These are phyloP conservation scores for Canavalia ensiformis DNA, from an alignment of 306 rosid genomes.

Conservation along the genomic window DNA sequence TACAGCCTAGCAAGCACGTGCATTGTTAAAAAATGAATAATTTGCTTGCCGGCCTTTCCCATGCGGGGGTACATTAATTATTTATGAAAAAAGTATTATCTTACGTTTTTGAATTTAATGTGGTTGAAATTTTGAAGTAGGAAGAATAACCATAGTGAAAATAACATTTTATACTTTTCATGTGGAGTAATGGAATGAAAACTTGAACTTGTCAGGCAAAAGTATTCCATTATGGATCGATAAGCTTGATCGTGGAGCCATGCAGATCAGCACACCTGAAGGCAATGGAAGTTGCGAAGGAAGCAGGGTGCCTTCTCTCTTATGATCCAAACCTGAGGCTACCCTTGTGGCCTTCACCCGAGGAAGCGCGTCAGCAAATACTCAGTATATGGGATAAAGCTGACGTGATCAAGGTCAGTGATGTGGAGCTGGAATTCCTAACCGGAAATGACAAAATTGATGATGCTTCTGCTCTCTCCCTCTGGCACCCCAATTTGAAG, in stretches of 20 bases:
- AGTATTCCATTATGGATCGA: constrained; percentile 91
- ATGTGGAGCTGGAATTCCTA: constrained; percentile 87
- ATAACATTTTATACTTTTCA: neutral
- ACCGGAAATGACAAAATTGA: constrained; percentile 76
- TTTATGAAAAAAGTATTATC: neutral
- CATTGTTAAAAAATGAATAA: constrained; percentile 24
- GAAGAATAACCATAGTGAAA: neutral
- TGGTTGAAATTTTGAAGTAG: neutral
- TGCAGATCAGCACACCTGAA: constrained; percentile 94
- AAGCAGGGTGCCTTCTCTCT: constrained; percentile 88
- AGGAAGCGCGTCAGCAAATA: constrained; percentile 89
- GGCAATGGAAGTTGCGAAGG: constrained; percentile 90
- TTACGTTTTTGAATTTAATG: neutral
- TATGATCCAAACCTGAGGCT: constrained; percentile 89
- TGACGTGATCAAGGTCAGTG: constrained; percentile 88
- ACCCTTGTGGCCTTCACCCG: constrained; percentile 80
- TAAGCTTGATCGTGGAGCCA: constrained; percentile 98
- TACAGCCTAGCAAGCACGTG: constrained; percentile 37
- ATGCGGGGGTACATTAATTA: neutral
- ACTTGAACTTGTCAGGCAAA: constrained; percentile 70
- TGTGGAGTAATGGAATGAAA: neutral
- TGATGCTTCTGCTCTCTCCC: constrained; percentile 76
- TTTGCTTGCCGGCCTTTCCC: neutral
- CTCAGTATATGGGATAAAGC: constrained; percentile 93
- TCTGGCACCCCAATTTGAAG: constrained; percentile 88